Conservation (phyloP, 1,284 basidiomycete species). For the Amylostereum chailletii region DNA sequence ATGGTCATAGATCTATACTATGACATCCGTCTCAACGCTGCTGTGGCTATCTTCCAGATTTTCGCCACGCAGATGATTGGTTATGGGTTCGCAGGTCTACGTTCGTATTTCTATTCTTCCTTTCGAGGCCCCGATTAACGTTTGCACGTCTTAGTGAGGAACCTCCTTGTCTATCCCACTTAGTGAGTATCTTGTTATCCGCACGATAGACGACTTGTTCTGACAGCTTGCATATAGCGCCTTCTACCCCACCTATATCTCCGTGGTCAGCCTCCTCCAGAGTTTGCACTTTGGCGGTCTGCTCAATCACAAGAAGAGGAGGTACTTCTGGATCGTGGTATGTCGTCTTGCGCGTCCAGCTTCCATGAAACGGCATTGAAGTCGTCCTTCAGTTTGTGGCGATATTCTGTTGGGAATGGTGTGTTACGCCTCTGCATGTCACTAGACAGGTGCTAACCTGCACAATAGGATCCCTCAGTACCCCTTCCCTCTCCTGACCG, state of each 20-base stretch:
- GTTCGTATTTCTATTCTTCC: constrained; percentile 15
- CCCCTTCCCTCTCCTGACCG: constrained; percentile 35
- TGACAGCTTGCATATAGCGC: constrained; percentile 26
- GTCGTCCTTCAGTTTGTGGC: constrained; percentile 24
- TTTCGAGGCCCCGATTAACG: not conserved
- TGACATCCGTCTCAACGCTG: constrained; percentile 43
- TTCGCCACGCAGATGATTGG: constrained; percentile 57
- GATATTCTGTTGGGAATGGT: constrained; percentile 45
- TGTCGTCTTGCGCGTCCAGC: constrained; percentile 8
- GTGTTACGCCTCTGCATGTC: not conserved
- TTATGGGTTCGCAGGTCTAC: constrained; percentile 54
- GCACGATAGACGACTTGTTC: not conserved
- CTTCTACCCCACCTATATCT: constrained; percentile 45
- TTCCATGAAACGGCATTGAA: not conserved
- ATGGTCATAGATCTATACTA: constrained; percentile 40
- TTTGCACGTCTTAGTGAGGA: constrained; percentile 25
- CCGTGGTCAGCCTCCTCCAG: constrained; percentile 49
- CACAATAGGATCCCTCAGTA: constrained; percentile 31
- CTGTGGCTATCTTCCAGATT: constrained; percentile 46
- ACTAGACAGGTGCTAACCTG: not conserved
- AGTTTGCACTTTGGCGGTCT: constrained; percentile 41
- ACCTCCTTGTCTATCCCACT: constrained; percentile 56
- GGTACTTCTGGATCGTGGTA: constrained; percentile 47
- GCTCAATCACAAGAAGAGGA: constrained; percentile 34
- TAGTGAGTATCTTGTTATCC: constrained; percentile 26